phyloP scores from a whole-genome alignment of 257 asterid species.

The Solanum habrochaites region DNA sequence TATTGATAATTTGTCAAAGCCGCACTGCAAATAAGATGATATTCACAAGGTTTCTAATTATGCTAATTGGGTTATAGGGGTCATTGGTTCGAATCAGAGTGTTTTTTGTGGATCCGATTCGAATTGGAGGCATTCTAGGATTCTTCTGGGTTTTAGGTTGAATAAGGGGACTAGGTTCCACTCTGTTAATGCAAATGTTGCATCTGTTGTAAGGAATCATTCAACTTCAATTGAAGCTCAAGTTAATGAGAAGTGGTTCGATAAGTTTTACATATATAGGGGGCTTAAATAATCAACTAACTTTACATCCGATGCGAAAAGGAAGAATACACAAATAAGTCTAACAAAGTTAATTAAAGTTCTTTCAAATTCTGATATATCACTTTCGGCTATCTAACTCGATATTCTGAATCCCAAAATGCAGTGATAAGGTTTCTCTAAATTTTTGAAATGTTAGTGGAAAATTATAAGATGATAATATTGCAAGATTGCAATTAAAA shows the following conservation, averaged over 20 bases:
- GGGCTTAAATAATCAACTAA: slow-evolving; percentile 11
- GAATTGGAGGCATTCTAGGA: slow-evolving; percentile 32
- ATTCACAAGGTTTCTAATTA: slow-evolving; percentile 2
- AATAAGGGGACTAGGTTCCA: slow-evolving; percentile 6
- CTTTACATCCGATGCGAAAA: no score
- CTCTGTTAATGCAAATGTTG: slow-evolving; percentile 36
- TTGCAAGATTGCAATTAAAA: no score
- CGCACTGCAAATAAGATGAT: slow-evolving; percentile 15
- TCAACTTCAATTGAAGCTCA: slow-evolving; percentile 45
- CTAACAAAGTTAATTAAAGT: no score
- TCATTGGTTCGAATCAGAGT: slow-evolving; percentile 23
- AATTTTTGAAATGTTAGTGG: no score
- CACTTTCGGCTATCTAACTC: no score
- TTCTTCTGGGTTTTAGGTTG: slow-evolving; percentile 19
- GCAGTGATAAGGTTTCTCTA: no score
- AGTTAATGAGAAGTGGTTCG: slow-evolving; percentile 36
- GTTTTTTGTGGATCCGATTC: slow-evolving; percentile 42
- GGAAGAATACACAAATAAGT: no score
- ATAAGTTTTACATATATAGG: slow-evolving; percentile 53
- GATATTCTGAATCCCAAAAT: no score
- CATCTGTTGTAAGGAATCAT: slow-evolving; percentile 47
- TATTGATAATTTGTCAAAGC: slow-evolving; percentile 25
- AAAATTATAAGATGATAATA: no score
- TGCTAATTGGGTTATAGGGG: slow-evolving; percentile 16
- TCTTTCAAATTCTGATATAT: no score